Base-by-base conservation (phyloP, 495 filamentous ascomycete genomes). In the Podospora australis region DNA sequence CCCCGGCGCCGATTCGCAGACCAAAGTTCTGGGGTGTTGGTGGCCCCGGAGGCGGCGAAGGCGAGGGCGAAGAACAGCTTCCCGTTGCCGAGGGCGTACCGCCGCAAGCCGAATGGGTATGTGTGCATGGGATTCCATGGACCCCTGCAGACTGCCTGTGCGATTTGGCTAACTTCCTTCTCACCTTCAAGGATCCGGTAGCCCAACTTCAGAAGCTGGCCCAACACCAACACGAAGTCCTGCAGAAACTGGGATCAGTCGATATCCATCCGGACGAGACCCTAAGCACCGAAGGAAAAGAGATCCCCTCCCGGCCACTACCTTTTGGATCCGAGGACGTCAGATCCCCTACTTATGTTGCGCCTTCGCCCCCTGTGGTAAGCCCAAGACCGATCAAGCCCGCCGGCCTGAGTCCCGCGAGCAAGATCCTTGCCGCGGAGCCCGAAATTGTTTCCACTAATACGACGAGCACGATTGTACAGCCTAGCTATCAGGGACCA, bases 51-150 rank as follows among this genome's bases (percentile, higher is more conserved):
- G 73, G 77, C 50, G 80, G 71, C 69, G 65, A 70, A 22, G 77
- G 76, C 34, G 68, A 71, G 49, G 72, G 81, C 39, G 73, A 65
- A 16, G 64, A 73, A 39, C 77, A 71, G 50, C 71, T 94, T 46
- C 85, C 86, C 40, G 66, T 67, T 44, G 90, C 88, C 17, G 81
- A 85, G 66, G 88, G 88, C 38, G 87, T 95, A 46, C 87, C 88
- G 49, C 74, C 78, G 62, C 90, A 95, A 71, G 74, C 77, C 55
- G 87, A 94, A 48, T 95, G 90, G 90, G 88, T 90, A 83, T 80
- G 85, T 86, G 67, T 79, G 63, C 77, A 78, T 63, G 75, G 73
- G 60, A 61, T 63, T 63, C 45, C 63, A 54, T 72, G 68, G 66
- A 59, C 35, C 72, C 60, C 72, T 66, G 65, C 63, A 56, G 71